A percentile compares a stretch with the other conserved stretches of the same genome.
These are phyloP conservation scores for Pyrenula massariospora DNA, from an alignment of 495 filamentous ascomycete genomes.

Conservation along the genomic window DNA sequence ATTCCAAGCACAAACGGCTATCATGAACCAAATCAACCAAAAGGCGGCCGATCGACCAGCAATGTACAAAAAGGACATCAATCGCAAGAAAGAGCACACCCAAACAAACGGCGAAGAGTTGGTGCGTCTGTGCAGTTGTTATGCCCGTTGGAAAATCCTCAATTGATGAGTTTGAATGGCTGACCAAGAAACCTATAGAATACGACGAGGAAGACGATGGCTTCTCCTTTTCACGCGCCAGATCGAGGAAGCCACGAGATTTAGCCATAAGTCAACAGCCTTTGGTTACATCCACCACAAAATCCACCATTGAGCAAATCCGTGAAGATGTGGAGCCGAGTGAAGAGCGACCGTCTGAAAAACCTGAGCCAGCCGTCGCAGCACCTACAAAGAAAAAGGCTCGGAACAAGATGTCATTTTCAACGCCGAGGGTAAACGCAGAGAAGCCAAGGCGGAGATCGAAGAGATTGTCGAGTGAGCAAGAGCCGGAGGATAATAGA, in stretches of 20 bases:
- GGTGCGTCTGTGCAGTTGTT: not conserved
- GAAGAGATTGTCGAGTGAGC: slow-evolving; percentile 12
- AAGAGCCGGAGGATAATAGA: slow-evolving; percentile 6
- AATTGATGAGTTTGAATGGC: slow-evolving; percentile 7
- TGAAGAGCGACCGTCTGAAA: not conserved
- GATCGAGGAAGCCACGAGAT: slow-evolving; percentile 27
- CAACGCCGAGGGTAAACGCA: not conserved
- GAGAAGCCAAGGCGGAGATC: slow-evolving; percentile 8
- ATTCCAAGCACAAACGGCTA: not conserved
- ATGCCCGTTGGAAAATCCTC: not conserved
- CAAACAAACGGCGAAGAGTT: not conserved
- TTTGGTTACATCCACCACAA: not conserved
- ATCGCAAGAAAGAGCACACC: not conserved
- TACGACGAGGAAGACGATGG: slow-evolving; percentile 45
- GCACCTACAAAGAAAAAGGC: slow-evolving; percentile 19
- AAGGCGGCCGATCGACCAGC: not conserved
- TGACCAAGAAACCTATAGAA: slow-evolving; percentile 14
- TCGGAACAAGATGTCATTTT: slow-evolving; percentile 6
- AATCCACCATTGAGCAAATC: not conserved
- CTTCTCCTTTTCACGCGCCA: slow-evolving; percentile 40
- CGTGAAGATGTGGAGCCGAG: not conserved
- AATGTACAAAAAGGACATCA: not conserved
- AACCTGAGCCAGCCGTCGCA: not conserved
- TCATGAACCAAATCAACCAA: not conserved
- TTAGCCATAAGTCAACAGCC: not conserved